Percentiles rank a stretch among this genome's conserved stretches.
phyloP scores from a whole-genome alignment of 2,329 filamentous ascomycete genomes.

The Cladosporium cucumerinum region DNA sequence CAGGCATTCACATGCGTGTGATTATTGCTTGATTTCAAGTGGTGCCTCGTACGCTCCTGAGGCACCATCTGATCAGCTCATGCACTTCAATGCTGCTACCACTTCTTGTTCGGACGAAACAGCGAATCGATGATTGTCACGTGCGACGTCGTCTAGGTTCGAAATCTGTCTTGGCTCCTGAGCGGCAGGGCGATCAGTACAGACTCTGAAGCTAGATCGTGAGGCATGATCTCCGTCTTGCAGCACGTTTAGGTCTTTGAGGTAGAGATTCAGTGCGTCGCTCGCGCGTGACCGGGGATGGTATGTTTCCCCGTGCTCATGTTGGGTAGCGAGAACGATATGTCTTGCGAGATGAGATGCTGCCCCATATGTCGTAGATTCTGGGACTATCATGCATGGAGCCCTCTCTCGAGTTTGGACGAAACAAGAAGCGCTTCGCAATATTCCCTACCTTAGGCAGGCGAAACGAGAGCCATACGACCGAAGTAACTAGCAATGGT shows the following conservation, averaged over 20 bases:
- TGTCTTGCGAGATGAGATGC: neutral
- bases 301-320: neutral
- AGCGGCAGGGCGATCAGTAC: neutral
- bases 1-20: neutral
- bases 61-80: neutral
- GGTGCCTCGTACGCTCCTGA: neutral
- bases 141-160: neutral
- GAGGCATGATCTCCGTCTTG: neutral
- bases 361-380: too few relatives aligned
- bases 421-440: neutral
- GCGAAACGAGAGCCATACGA: neutral
- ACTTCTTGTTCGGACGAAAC: neutral
- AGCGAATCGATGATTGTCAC: neutral
- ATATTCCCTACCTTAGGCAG: neutral
- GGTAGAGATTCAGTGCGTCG: neutral
- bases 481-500: neutral
- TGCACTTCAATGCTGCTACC: neutral
- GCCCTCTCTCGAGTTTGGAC: neutral
- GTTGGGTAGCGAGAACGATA: neutral
- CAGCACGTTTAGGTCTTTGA: neutral
- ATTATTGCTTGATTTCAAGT: neutral
- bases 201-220: neutral
- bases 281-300: neutral
- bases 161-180: neutral
- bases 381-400: too few relatives aligned